Evolutionary conservation across 345 rosid species (phyloP), one percentile per base, ranked within the genome.

Genomic region (Ceriops decandra): DNA sequence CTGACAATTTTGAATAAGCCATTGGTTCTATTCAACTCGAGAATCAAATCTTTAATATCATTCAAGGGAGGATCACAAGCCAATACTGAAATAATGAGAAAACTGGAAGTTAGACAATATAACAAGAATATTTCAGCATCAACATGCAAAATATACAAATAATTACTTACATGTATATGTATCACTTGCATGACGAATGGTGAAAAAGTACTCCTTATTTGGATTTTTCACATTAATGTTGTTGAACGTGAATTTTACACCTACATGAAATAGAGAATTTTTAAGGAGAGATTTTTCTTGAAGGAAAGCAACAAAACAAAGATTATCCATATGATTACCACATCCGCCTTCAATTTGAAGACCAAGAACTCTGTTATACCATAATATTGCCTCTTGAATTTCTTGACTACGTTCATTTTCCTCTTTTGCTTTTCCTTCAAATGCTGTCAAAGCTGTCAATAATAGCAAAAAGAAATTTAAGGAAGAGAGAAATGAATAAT

Each of bases 341-440:
- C 70, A 83, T 64, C 99, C 96, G 16, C 91, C 96, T 80, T 91
- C 93, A 72, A 91, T 77, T 35, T 76, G 85, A 71, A 95, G 82
- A 75, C 99, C 90, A 13, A 95, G 91, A 82, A 82, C 80, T 72
- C 71, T 74, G 72, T 86, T 88, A 79, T 91, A 95, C 99, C 99
- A 95, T 59, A 81, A 76, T 42, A 91, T 75, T 59, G 92, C 97
- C 79, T 82, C 88, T 54, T 84, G 71, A 62, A 85, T 83, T 62
- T 85, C 87, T 73, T 70, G 81, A 68, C 78, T 80, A 21, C 61
- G 62, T 76, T 80, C 82, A 26, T 70, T 71, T 68, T 71, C 81
- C 72, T 81, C 77, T 57, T 75, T 77, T 66, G 31, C 82, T 70
- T 76, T 83, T 42, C 81, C 86, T 76, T 82, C 85, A 66, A 67